Base-by-base conservation (phyloP, 139 green algal species). In the Chara braunii region DNA sequence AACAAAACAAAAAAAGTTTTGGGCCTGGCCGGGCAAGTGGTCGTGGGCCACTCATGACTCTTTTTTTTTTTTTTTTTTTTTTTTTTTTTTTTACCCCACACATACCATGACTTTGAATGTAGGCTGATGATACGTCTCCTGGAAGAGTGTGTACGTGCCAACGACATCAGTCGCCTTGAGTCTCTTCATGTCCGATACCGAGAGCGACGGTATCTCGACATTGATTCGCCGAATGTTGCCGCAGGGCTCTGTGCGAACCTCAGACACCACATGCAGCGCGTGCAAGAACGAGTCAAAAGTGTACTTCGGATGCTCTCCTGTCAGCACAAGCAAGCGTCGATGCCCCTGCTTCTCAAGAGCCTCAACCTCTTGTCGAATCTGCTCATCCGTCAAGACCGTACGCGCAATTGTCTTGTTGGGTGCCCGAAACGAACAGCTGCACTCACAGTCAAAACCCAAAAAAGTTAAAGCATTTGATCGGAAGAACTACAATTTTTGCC, bases 101-200 rank as follows among this genome's bases (percentile, higher is more conserved):
- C 40, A 18, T 18, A 86, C 79, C 81, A 88, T 87, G 62, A 68
- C 40, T 58, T 77, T 60, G 54, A 87, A 88, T 7, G 83, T 84
- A 65, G 65, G 43, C 5, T 64, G 58, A 70, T 86, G 78, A 70
- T 86, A 86, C 8, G 78, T 78, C 75, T 86, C 81, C 67, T 88
- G 83, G 70, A 88, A 88, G 31, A 88, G 69, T 1, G 82, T 86
- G 67, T 83, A 88, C 7, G 83, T 88, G 70, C 83, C 83, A 2
- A 86, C 44, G 31, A 71, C 56, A 70, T 88, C 73, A 1, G 81
- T 87, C 24, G 77, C 75, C 67, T 88, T 88, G 35, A 88, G 81
- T 5, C 83, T 75, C 23, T 72, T 63, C 83, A 88, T 87, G 77
- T 88, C 83, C 0, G 76, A 85, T 33, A 88, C 75, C 3, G 54